phyloP scores from a whole-genome alignment of 78 protist species.

The Chrysochromulina tobinii region DNA sequence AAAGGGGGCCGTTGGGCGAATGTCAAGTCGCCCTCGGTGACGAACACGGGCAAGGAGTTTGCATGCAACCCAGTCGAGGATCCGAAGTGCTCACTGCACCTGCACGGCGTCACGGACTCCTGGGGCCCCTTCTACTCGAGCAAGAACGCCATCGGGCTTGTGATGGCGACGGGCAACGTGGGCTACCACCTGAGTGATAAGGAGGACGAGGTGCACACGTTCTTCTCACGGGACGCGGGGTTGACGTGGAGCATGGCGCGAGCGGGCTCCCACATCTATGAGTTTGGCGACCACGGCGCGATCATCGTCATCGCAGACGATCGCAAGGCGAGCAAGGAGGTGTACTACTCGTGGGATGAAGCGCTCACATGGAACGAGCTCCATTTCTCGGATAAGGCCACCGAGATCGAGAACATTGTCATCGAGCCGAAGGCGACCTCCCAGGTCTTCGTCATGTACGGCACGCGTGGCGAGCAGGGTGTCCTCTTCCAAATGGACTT shows the following conservation, averaged over 20 bases:
- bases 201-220: constrained; percentile 2
- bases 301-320: constrained; percentile 1
- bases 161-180: constrained; percentile 34
- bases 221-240: constrained; percentile 27
- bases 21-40: background rate
- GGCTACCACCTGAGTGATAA: background rate
- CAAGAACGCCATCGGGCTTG: constrained; percentile 16
- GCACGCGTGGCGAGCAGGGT: constrained; percentile 3
- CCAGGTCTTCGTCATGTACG: constrained; percentile 9
- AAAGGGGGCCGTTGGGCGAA: constrained; percentile 8
- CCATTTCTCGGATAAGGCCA: background rate
- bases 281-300: constrained; percentile 40
- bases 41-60: background rate
- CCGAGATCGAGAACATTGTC: constrained; percentile 19
- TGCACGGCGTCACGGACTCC: constrained; percentile 10
- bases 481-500: constrained; percentile 23
- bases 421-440: constrained; percentile 1
- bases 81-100: constrained; percentile 6
- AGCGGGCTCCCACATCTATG: constrained; percentile 30
- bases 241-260: constrained; percentile 11
- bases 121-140: constrained; percentile 29
- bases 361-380: constrained; percentile 12
- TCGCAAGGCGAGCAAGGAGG: background rate
- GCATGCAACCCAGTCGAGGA: background rate
- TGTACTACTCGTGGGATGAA: constrained; percentile 30